Evolutionary conservation across 1,139 yeast genomes (phyloP), one percentile per base, ranked within the genome.

Genomic region (Blastobotrys proliferans): DNA sequence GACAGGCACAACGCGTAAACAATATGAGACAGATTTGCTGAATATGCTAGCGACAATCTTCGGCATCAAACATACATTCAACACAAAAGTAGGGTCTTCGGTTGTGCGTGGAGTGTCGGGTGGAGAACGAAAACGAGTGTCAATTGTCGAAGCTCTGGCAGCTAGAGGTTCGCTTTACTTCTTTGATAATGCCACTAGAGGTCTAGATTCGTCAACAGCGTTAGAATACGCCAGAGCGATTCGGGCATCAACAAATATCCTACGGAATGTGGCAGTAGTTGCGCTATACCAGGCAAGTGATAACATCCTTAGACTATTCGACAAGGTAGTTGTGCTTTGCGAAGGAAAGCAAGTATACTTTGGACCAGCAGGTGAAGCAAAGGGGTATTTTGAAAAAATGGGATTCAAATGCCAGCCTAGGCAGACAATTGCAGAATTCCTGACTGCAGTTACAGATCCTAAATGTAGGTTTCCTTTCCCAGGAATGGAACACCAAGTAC

Each of bases 171-270:
- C 76, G 6, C 62, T 80, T 35, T 76, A 77, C 53, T 75, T 80
- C 55, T 80, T 83, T 81, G 85, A 80, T 66, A 80, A 80, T 55
- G 79, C 84, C 13, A 80, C 85, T 9, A 70, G 84, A 62, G 86
- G 85, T 57, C 68, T 80, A 49, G 86, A 80, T 64, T 79, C 86
- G 17, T 76, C 83, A 6, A 79, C 85, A 22, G 85, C 85, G 20
- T 68, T 79, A 49, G 84, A 79, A 55, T 79, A 73, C 56, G 73
- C 82, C 20, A 73, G 70, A 56, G 79, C 81, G 39, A 68, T 79
- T 32, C 75, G 81, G 56, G 70, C 79, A 1, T 70, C 78, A 4
- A 77, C 85, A 5, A 73, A 73, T 49, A 61, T 79, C 56, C 63
- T 75, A 58, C 69, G 69, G 45, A 69, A 72, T 41, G 74, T 82